Evolutionary conservation across 345 rosid species (phyloP).

Genomic region (Pseudoturritis turrita): DNA sequence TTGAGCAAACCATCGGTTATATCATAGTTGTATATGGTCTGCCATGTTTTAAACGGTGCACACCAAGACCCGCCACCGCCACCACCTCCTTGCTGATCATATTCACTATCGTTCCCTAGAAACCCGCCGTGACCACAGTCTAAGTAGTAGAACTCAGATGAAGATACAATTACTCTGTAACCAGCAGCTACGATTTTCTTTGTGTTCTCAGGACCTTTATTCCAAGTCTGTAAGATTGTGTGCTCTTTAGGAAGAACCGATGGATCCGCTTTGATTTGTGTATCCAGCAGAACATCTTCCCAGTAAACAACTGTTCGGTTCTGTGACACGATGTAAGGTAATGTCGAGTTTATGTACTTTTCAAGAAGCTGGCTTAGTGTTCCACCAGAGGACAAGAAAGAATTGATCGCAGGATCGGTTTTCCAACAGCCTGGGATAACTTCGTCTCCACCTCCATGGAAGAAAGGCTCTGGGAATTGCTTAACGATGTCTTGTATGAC

Average conservation of each 20-base stretch:
- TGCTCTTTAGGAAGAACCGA: conserved; percentile 51
- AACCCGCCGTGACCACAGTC: conserved; percentile 83
- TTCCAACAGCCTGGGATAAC: conserved; percentile 81
- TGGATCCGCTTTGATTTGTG: conserved; percentile 43
- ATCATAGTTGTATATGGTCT: conserved; percentile 73
- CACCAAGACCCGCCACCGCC: conserved; percentile 69
- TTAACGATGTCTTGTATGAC: conserved; percentile 45
- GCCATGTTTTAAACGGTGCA: conserved; percentile 93
- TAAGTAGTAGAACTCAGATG: conserved; percentile 76
- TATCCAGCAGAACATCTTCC: conserved; percentile 71
- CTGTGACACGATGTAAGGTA: conserved; percentile 57
- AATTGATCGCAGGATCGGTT: conserved; percentile 51
- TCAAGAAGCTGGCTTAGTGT: conserved; percentile 67
- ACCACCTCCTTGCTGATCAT: conserved; percentile 36
- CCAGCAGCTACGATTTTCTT: conserved; percentile 66
- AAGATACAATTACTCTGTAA: conserved; percentile 72
- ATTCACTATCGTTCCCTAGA: conserved; percentile 67
- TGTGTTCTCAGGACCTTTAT: conserved; percentile 61
- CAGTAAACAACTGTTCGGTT: conserved; percentile 79
- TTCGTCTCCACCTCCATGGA: conserved; percentile 78
- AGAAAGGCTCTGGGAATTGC: conserved; percentile 69
- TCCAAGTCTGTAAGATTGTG: conserved; percentile 85
- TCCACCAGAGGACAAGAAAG: conserved; percentile 57
- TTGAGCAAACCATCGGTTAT: conserved; percentile 53
- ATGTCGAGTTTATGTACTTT: conserved; percentile 50